Percentiles rank a stretch among this genome's conserved stretches.
phyloP scores from a whole-genome alignment of 2,329 filamentous ascomycete species.

The Pseudocercospora fijiensis region DNA sequence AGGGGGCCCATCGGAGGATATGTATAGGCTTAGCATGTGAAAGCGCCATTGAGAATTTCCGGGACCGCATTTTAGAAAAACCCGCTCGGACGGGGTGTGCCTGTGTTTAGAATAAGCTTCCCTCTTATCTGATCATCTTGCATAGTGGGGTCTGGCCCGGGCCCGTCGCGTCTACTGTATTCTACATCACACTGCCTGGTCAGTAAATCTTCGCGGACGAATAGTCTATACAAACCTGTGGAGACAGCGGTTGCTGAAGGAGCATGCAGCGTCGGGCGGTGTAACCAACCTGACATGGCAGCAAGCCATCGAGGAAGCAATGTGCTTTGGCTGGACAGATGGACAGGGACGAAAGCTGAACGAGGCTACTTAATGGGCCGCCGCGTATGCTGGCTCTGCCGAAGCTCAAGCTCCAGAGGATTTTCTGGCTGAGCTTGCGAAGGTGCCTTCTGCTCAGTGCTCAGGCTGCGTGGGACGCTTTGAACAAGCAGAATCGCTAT shows the following conservation, averaged over 20 bases:
- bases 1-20: too few species aligned
- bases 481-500: constrained; percentile 51
- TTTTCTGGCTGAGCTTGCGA: constrained; percentile 48
- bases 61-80: too few species aligned
- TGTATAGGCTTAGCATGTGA: too few species aligned
- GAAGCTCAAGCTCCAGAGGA: constrained; percentile 52
- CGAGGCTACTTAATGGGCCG: constrained; percentile 55
- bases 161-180: not conserved
- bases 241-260: constrained; percentile 23
- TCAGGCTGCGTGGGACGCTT: constrained; percentile 43
- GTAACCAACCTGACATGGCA: constrained; percentile 46
- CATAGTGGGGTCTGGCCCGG: not conserved
- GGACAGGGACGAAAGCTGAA: constrained; percentile 53
- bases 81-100: not conserved
- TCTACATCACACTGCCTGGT: not conserved
- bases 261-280: constrained; percentile 17
- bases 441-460: constrained; percentile 41
- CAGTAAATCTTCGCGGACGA: not conserved
- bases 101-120: not conserved
- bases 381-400: constrained; percentile 55
- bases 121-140: constrained; percentile 12
- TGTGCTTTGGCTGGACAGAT: constrained; percentile 66
- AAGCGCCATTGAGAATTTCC: too few species aligned
- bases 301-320: constrained; percentile 56
- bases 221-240: too few species aligned